Percentiles rank a stretch among this genome's conserved stretches.
Evolutionary conservation across 176 grass and related monocot species (phyloP).

Genomic region (Avena eriantha): DNA sequence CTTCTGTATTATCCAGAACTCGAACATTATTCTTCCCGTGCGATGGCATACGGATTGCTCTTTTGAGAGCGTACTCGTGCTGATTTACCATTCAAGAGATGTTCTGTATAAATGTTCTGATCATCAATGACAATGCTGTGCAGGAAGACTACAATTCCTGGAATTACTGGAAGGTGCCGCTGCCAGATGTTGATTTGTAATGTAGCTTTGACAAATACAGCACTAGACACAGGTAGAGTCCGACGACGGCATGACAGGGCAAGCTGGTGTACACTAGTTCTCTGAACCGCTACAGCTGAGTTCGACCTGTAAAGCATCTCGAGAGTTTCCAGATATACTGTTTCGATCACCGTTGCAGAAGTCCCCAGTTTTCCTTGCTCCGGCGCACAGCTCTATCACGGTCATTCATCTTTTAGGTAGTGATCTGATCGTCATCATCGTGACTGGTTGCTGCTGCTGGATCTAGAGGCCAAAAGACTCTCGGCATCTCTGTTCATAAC

Average conservation of each 20-base stretch:
- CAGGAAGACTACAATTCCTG: slow-evolving; percentile 89
- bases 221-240: slow-evolving; percentile 43
- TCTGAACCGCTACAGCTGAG: background rate
- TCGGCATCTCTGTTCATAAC: background rate
- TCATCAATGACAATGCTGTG: slow-evolving; percentile 20
- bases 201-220: slow-evolving; percentile 44
- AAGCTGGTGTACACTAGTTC: slow-evolving; percentile 45
- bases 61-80: background rate
- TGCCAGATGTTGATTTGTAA: slow-evolving; percentile 65
- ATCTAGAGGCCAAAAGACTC: background rate
- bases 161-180: slow-evolving; percentile 81
- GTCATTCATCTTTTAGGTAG: slow-evolving; percentile 57
- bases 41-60: background rate
- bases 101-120: slow-evolving; percentile 33
- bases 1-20: background rate
- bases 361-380: slow-evolving; percentile 21
- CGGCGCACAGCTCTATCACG: slow-evolving; percentile 17
- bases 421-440: slow-evolving; percentile 42
- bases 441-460: slow-evolving; percentile 21
- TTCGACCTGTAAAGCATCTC: slow-evolving; percentile 43
- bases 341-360: slow-evolving; percentile 38
- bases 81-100: background rate
- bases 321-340: background rate
- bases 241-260: slow-evolving; percentile 24
- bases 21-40: background rate